Percentiles rank a stretch among this genome's conserved stretches.
phyloP scores from a whole-genome alignment of 257 asterid genomes.

The Datura wrightii region DNA sequence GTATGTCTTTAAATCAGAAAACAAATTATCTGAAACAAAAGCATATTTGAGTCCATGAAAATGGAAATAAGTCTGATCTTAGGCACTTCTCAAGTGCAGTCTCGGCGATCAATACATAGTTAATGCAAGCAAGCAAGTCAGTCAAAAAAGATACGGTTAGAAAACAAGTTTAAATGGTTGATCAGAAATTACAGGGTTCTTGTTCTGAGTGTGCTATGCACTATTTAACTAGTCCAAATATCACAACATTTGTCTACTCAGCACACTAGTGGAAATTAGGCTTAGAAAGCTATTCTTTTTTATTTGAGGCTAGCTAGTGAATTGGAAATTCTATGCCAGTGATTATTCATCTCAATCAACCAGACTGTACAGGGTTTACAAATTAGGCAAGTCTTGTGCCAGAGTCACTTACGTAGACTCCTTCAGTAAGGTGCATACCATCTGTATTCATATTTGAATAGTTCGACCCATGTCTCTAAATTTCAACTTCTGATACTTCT shows the following conservation, averaged over 20 bases:
- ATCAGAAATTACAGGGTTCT: background rate
- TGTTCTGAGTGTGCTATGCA: background rate
- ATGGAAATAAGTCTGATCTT: background rate
- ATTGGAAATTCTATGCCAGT: background rate
- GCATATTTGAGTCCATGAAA: background rate
- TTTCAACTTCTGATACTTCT: background rate
- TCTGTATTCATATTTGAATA: background rate
- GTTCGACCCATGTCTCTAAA: background rate
- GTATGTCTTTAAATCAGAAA: background rate
- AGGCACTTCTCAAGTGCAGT: too few relatives aligned
- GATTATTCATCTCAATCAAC: background rate
- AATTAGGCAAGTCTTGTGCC: background rate
- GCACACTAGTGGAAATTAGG: background rate
- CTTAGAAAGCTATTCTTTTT: background rate
- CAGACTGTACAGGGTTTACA: slow-evolving; percentile 10
- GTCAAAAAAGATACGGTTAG: background rate
- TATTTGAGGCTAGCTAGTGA: background rate
- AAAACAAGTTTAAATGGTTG: background rate
- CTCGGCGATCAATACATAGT: background rate
- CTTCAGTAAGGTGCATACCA: background rate
- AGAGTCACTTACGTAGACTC: slow-evolving; percentile 11
- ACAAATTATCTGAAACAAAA: background rate
- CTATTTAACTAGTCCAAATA: background rate
- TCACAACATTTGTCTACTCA: background rate
- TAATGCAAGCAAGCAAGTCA: background rate